These are phyloP conservation scores for Phyllachora maydis DNA, from an alignment of 2,329 filamentous ascomycete species.

Conservation along the genomic window DNA sequence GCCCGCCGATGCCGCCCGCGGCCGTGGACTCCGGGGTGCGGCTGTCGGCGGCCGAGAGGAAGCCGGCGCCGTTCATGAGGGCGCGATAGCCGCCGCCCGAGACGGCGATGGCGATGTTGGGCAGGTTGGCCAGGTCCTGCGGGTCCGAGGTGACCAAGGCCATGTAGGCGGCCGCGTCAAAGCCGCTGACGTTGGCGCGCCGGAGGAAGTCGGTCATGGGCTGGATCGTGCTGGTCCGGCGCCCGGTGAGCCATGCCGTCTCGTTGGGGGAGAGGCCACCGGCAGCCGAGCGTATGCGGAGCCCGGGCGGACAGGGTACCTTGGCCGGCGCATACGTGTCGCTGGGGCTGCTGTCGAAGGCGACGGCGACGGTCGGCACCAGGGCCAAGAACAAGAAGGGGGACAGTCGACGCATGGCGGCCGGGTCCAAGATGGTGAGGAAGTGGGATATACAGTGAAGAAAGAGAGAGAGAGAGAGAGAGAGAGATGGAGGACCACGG, in stretches of 20 bases:
- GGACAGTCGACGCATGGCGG: too few relatives aligned
- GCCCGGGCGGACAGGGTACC: slow-evolving; percentile 53
- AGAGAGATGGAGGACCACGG: too few relatives aligned
- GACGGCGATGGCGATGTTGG: slow-evolving; percentile 50
- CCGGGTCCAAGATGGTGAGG: too few relatives aligned
- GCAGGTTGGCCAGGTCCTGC: slow-evolving; percentile 36
- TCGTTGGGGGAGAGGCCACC: slow-evolving; percentile 45
- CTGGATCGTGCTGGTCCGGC: slow-evolving; percentile 51
- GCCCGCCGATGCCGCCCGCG: slow-evolving; percentile 52
- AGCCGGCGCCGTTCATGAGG: slow-evolving; percentile 67
- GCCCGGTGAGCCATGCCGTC: slow-evolving; percentile 47
- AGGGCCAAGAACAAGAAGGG: too few relatives aligned
- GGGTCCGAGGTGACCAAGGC: slow-evolving; percentile 29
- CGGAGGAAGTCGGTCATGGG: slow-evolving; percentile 58
- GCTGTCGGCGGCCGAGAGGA: slow-evolving; percentile 57
- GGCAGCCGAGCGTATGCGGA: slow-evolving; percentile 50
- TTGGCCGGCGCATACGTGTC: slow-evolving; percentile 51
- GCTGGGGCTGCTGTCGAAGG: slow-evolving; percentile 15
- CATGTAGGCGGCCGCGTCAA: slow-evolving; percentile 60
- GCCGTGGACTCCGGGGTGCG: slow-evolving; percentile 41
- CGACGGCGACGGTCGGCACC: too few relatives aligned
- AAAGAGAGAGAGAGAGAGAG: too few relatives aligned
- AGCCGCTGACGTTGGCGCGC: slow-evolving; percentile 53
- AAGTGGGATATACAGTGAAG: too few relatives aligned
- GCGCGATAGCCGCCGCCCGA: slow-evolving; percentile 78